A percentile compares a stretch with the other conserved stretches of the same genome.
phyloP scores from a whole-genome alignment of 352 stramenopile species.

The Pythium dissotocum region DNA sequence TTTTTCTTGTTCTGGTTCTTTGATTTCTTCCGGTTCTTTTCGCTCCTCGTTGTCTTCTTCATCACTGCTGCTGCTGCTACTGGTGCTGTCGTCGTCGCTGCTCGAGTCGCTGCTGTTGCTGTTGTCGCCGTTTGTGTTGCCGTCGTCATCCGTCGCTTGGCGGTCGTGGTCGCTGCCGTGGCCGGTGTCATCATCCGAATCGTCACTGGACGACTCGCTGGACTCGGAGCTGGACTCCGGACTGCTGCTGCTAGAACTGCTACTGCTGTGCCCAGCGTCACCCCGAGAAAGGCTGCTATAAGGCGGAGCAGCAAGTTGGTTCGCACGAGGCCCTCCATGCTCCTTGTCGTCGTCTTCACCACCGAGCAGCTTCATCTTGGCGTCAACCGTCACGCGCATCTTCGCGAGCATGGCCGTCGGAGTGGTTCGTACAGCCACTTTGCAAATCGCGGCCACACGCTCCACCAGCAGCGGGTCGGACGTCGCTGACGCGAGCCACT shows the following conservation, averaged over 20 bases:
- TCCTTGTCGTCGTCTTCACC: neutral
- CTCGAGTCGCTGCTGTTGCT: constrained; percentile 31
- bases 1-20: constrained; percentile 15
- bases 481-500: constrained; percentile 20
- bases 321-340: neutral
- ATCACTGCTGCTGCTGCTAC: constrained; percentile 27
- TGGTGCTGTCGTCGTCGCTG: constrained; percentile 31
- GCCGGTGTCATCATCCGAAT: constrained; percentile 19
- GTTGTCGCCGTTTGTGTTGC: constrained; percentile 17
- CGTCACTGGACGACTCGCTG: constrained; percentile 22
- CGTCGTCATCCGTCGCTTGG: constrained; percentile 13
- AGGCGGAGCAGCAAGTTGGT: neutral
- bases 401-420: constrained; percentile 19
- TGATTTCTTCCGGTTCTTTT: constrained; percentile 10
- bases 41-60: constrained; percentile 21
- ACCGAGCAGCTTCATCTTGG: neutral
- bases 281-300: constrained; percentile 3
- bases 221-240: constrained; percentile 25
- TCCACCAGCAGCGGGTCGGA: neutral
- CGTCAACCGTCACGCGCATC: constrained; percentile 10
- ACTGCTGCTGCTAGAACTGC: constrained; percentile 27
- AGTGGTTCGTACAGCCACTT: neutral
- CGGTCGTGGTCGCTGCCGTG: constrained; percentile 19
- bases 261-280: constrained; percentile 19
- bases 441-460: constrained; percentile 21